Percentiles rank a stretch among this genome's conserved stretches.
phyloP scores from a whole-genome alignment of 176 grass and related monocot species.

The Chrysopogon serrulatus region DNA sequence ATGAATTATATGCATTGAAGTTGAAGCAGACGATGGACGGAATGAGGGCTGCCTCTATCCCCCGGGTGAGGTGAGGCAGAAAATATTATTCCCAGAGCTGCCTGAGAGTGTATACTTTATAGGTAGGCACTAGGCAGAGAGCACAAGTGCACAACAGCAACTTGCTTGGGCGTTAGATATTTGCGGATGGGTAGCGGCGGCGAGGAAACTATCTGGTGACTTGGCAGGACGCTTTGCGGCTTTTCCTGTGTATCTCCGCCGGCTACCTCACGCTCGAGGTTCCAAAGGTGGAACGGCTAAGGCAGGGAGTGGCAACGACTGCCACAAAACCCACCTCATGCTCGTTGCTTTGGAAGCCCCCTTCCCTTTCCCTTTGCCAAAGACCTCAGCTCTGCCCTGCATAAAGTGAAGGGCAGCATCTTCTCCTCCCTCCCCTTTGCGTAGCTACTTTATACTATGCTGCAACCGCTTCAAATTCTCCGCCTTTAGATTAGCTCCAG shows the following conservation, averaged over 20 bases:
- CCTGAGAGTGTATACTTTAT: too few relatives aligned
- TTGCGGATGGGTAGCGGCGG: conserved; percentile 2
- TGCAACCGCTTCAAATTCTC: conserved; percentile 10
- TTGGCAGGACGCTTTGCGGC: conserved; percentile 41
- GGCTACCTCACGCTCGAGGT: conserved; percentile 33
- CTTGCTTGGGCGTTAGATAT: conserved; percentile 35
- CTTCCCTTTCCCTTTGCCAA: conserved; percentile 28
- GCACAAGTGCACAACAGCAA: background rate
- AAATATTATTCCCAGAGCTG: too few relatives aligned
- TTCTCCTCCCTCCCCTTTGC: conserved; percentile 1
- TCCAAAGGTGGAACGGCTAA: conserved; percentile 44
- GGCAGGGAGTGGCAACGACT: conserved; percentile 29
- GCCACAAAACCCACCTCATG: conserved; percentile 29
- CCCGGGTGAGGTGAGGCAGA: too few relatives aligned
- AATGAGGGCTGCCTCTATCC: background rate
- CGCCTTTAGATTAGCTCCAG: background rate
- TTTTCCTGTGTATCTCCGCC: conserved; percentile 47
- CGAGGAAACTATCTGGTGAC: conserved; percentile 57
- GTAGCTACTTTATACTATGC: conserved; percentile 1
- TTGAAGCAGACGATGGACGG: too few relatives aligned
- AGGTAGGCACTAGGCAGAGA: too few relatives aligned
- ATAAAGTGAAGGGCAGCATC: conserved; percentile 32
- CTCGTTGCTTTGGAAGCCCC: conserved; percentile 42
- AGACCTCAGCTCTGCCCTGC: background rate
- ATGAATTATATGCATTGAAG: too few relatives aligned